Evolutionary conservation across 441 rosid genomes (phyloP), one percentile per base, ranked within the genome.

Genomic region (Francoa sonchifolia): DNA sequence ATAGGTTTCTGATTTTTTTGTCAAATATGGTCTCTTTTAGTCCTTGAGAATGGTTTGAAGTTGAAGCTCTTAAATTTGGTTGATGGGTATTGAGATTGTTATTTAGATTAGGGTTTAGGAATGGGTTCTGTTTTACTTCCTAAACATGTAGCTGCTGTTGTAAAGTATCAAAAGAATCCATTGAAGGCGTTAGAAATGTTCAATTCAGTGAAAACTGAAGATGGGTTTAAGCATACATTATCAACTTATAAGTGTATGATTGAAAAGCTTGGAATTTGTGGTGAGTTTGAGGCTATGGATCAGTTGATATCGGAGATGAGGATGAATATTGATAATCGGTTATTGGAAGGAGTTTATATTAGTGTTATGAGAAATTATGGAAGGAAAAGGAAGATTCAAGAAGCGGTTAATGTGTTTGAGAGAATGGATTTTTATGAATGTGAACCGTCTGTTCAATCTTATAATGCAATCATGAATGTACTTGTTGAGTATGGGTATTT

Each of bases 391-490:
- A 90, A 64, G 73, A 68, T 83, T 65, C 95, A 78, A 55, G 90
- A 80, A 54, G 95, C 95, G 30, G 76, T 82, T 6, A 63, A 82
- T 54, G 75, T 78, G 48, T 90, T 90, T 65, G 90, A 86, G 70
- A 90, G 94, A 61, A 80, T 83, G 96, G 95, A 83, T 42, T 86
- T 90, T 57, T 83, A 82, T 30, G 60, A 65, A 39, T 86, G 94
- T 13, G 72, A 63, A 61, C 88, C 79, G 0, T 74, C 90, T 0
- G 79, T 86, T 47, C 65, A 69, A 54, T 82, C 99, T 26, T 70
- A 78, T 37, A 86, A 83, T 44, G 64, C 85, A 4, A 73, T 78
- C 39, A 90, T 86, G 95, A 80, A 85, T 73, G 34, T 90, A 41
- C 59, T 86, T 69, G 84, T 90, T 9, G 95, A 78, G 49, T 42